A percentile compares a stretch with the other conserved stretches of the same genome.
phyloP scores from a whole-genome alignment of 441 rosid species.

The Eruca vesicaria region DNA sequence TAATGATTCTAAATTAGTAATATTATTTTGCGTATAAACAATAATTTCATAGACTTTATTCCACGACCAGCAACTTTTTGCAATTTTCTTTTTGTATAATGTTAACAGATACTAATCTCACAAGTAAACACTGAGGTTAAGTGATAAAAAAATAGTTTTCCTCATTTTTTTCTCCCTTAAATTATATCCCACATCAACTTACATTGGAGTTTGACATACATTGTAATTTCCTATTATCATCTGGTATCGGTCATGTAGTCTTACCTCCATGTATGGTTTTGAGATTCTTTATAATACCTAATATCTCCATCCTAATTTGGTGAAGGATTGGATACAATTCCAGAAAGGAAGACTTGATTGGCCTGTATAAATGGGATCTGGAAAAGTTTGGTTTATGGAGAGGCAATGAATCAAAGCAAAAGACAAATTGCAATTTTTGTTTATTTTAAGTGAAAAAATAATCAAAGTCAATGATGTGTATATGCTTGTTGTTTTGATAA shows the following conservation, averaged over 20 bases:
- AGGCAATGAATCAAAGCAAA: background rate
- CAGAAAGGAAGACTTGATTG: background rate
- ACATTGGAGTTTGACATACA: background rate
- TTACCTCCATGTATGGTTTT: background rate
- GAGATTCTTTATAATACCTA: background rate
- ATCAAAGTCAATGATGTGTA: background rate
- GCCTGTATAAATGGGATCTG: background rate
- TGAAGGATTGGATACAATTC: background rate
- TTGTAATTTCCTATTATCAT: background rate
- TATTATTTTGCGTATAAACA: background rate
- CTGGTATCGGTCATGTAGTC: background rate
- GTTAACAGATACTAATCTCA: background rate
- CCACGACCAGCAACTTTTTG: background rate
- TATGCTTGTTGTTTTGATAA: background rate
- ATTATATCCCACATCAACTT: background rate
- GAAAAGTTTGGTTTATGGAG: background rate
- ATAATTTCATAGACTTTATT: background rate
- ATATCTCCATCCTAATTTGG: background rate
- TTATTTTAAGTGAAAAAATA: background rate
- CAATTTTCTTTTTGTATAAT: background rate
- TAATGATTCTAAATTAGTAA: background rate
- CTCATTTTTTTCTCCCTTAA: background rate
- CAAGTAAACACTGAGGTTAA: background rate
- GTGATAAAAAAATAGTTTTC: background rate
- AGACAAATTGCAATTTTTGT: background rate